phyloP scores from a whole-genome alignment of 352 stramenopile genomes.

The Pythium angustatum region DNA sequence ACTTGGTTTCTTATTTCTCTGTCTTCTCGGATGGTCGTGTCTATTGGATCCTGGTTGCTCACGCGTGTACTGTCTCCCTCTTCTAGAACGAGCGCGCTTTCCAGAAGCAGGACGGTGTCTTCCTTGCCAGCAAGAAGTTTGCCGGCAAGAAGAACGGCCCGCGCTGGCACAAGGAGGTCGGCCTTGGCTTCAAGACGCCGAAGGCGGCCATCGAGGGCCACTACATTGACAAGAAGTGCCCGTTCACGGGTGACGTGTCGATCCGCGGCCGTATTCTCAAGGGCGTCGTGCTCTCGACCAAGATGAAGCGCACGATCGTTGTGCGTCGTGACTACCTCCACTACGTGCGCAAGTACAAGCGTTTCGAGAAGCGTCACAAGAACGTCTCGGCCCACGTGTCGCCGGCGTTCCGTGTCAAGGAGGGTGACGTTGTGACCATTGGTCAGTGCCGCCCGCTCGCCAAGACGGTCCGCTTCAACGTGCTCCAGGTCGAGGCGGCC shows the following conservation, averaged over 20 bases:
- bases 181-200: conserved; percentile 99
- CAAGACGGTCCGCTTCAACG: conserved; percentile 99
- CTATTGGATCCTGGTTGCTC: conserved; percentile 1
- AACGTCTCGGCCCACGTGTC: conserved; percentile 99
- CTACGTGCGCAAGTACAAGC: conserved; percentile 99
- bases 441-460: conserved; percentile 99
- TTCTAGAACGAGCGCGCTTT: conserved; percentile 97
- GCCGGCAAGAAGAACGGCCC: conserved; percentile 94
- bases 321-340: conserved; percentile 99
- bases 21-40: background rate
- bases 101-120: conserved; percentile 99
- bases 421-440: conserved; percentile 99
- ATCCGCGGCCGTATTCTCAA: conserved; percentile 98
- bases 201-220: conserved; percentile 93
- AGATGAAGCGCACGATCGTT: conserved; percentile 99
- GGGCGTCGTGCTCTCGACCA: conserved; percentile 98
- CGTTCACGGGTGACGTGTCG: conserved; percentile 99
- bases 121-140: conserved; percentile 97
- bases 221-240: conserved; percentile 99
- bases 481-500: conserved; percentile 96
- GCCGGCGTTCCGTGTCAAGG: conserved; percentile 97
- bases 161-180: conserved; percentile 97
- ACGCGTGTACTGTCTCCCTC: background rate
- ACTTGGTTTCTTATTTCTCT: background rate
- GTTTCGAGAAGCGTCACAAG: conserved; percentile 99